Evolutionary conservation across 352 stramenopile species (phyloP).

Genomic region (Globisporangium heterothallicum): DNA sequence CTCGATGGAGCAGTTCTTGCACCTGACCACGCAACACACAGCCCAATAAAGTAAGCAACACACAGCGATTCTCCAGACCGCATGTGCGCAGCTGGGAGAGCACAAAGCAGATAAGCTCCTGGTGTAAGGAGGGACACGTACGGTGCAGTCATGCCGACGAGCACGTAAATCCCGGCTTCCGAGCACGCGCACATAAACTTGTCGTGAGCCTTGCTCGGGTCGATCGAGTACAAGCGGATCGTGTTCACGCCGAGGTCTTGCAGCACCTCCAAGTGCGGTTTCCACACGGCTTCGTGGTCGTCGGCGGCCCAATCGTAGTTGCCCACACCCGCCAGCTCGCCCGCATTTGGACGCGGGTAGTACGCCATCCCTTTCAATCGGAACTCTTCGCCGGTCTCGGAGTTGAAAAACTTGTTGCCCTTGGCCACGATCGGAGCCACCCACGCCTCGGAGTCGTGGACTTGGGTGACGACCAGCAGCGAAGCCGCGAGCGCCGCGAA

Average conservation of each 20-base stretch:
- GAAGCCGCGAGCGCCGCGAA: background rate
- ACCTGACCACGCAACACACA: constrained; percentile 9
- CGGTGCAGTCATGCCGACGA: constrained; percentile 53
- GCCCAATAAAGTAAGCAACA: background rate
- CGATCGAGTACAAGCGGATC: constrained; percentile 58
- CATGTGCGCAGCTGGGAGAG: too few relatives aligned
- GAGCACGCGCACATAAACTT: constrained; percentile 75
- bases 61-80: background rate
- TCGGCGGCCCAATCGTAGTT: constrained; percentile 67
- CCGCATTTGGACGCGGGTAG: constrained; percentile 58
- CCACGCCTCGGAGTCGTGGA: constrained; percentile 25
- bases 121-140: background rate
- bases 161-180: constrained; percentile 68
- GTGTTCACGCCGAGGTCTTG: constrained; percentile 58
- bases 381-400: constrained; percentile 54
- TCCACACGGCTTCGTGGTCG: constrained; percentile 53
- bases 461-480: background rate
- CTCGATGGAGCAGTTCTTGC: constrained; percentile 43
- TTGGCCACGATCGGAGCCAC: constrained; percentile 42
- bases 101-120: background rate
- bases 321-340: constrained; percentile 36
- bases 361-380: constrained; percentile 69
- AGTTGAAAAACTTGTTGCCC: constrained; percentile 86
- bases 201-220: constrained; percentile 56
- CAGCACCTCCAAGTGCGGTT: constrained; percentile 41